phyloP scores from a whole-genome alignment of 2,329 filamentous ascomycete genomes.

The Colletotrichum zoysiae region DNA sequence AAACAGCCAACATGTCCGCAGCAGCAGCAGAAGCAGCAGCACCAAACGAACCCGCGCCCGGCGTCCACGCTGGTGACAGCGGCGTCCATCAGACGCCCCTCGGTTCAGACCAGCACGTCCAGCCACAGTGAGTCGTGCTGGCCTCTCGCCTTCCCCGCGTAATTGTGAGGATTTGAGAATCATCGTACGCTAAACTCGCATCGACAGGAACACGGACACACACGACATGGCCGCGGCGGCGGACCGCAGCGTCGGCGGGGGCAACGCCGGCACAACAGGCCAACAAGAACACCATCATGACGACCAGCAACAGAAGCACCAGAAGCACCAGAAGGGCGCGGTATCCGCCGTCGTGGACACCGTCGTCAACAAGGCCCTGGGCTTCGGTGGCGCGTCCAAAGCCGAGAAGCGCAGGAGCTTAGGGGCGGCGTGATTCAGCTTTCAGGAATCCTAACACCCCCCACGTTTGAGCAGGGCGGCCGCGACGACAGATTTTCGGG shows the following conservation, averaged over 20 bases:
- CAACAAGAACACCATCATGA: not conserved
- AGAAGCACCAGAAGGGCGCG: slow-evolving; percentile 10
- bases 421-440: slow-evolving; percentile 18
- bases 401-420: slow-evolving; percentile 26
- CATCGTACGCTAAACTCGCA: not conserved
- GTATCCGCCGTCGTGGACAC: slow-evolving; percentile 31
- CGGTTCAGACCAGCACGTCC: slow-evolving; percentile 30
- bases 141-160: too few species aligned
- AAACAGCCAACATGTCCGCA: slow-evolving; percentile 27
- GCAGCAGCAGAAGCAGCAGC: slow-evolving; percentile 28
- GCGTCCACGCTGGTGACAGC: slow-evolving; percentile 21
- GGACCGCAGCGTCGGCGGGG: slow-evolving; percentile 32
- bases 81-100: slow-evolving; percentile 20
- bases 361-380: slow-evolving; percentile 21
- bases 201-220: slow-evolving; percentile 35
- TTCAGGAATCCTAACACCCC: not conserved
- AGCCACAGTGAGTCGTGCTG: slow-evolving; percentile 27
- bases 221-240: slow-evolving; percentile 10
- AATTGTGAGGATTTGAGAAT: not conserved
- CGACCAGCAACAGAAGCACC: not conserved
- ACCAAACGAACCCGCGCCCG: slow-evolving; percentile 26
- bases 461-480: not conserved
- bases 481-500: not conserved
- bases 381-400: not conserved
- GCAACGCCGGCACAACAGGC: slow-evolving; percentile 20